Base-by-base conservation (phyloP, 164 flowering plant genomes). In the Vitis riparia region DNA sequence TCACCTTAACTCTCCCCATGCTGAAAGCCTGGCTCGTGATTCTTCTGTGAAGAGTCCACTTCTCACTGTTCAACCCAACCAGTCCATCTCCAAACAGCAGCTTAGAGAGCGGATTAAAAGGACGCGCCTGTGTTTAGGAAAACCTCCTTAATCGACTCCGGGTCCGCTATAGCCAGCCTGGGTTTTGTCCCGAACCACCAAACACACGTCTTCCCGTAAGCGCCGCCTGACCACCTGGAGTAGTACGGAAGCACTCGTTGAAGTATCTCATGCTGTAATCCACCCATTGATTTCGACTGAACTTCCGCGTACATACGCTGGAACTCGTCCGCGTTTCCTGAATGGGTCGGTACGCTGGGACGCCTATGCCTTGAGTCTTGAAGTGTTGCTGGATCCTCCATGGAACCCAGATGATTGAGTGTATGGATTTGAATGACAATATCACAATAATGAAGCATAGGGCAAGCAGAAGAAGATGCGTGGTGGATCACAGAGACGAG, bases 181-280 rank as follows among this genome's bases (percentile, higher is more conserved):
- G 92, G 89, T 52, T 52, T 78, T 0, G 80, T 23, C 49, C 97
- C 93, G 66, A 87, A 86, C 97, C 97, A 89, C 75, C 78, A 88
- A 1, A 91, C 72, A 59, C 82, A 88, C 3, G 73, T 87, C 68
- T 82, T 81, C 50, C 68, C 68, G n/a, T 65, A 65, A 9, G 1
- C 14, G 5, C 5, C 14, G 5, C 5, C 12, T 1, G 56, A 17
- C 68, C 68, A 65, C 44, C 51, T n/a, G 57, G 16, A 30, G 52
- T 44, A 50, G 44, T 16, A 51, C 5, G 23, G 68, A 12, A 16
- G 7, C 15, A 51, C 68, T 3, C 68, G 37, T 14, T 65, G 75
- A 2, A 81, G 29, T 10, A 86, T 69, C 5, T 80, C 76, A 69
- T 86, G 85, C 57, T 64, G 0, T 11, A 55, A 76, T 29, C 5